A percentile compares a stretch with the other conserved stretches of the same genome.
These are phyloP conservation scores for Batrachochytrium dendrobatidis DNA, from an alignment of 371 early-diverging fungal species.

Conservation along the genomic window DNA sequence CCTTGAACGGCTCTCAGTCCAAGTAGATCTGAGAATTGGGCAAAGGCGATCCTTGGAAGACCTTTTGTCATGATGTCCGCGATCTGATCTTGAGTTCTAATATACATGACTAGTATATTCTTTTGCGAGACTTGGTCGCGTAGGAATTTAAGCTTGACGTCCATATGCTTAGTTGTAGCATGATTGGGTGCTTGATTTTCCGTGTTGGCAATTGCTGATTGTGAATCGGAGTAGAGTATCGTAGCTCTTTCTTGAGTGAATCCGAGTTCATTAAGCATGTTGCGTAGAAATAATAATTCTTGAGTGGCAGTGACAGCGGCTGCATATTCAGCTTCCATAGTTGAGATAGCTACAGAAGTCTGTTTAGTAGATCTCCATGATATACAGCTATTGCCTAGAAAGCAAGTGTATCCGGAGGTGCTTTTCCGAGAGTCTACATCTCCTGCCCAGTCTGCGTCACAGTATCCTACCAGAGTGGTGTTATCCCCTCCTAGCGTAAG, in stretches of 20 bases:
- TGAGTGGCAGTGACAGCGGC: not conserved
- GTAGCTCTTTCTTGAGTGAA: not conserved
- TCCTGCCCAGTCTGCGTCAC: not conserved
- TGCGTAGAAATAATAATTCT: not conserved
- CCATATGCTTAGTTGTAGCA: too few relatives aligned
- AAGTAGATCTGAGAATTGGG: too few relatives aligned
- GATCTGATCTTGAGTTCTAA: too few relatives aligned
- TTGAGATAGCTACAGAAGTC: not conserved
- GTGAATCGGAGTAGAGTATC: not conserved
- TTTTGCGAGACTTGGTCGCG: too few relatives aligned
- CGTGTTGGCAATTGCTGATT: not conserved
- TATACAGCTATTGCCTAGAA: not conserved
- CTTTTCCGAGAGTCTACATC: not conserved
- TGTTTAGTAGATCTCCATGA: not conserved
- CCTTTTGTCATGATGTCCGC: too few relatives aligned
- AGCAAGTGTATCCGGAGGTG: not conserved
- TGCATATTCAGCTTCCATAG: not conserved
- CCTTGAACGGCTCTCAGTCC: too few relatives aligned
- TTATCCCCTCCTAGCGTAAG: not conserved
- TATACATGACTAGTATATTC: too few relatives aligned
- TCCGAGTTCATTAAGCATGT: not conserved
- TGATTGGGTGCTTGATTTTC: too few relatives aligned
- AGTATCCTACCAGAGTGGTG: not conserved
- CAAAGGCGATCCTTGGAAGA: too few relatives aligned
- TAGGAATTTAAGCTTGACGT: too few relatives aligned